These are phyloP conservation scores for Penicillium sp. DNA, from an alignment of 2,329 filamentous ascomycete genomes.

Conservation along the genomic window DNA sequence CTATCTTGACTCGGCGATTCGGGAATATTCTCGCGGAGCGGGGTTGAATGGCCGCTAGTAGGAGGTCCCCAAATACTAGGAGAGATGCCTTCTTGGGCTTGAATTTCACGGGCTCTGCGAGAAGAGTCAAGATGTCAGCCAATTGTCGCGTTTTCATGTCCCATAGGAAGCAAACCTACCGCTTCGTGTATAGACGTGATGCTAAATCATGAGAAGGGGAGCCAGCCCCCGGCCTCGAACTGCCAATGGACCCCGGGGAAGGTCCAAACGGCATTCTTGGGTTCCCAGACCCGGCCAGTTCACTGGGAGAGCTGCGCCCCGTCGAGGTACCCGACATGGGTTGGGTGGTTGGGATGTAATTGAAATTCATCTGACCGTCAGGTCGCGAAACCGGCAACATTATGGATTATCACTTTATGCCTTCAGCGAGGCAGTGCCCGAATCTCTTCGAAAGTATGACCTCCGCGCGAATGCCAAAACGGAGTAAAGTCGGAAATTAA, in stretches of 20 bases:
- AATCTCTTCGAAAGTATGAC: constrained; percentile 14
- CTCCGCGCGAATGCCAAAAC: constrained; percentile 11
- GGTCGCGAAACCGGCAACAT: constrained; percentile 82
- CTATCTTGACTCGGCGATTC: constrained; percentile 91
- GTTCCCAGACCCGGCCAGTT: constrained; percentile 63
- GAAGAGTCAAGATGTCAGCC: constrained; percentile 13
- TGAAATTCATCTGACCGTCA: constrained; percentile 78
- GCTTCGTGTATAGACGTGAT: constrained; percentile 81
- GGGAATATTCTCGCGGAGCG: constrained; percentile 93
- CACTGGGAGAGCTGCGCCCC: constrained; percentile 75
- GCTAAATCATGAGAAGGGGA: constrained; percentile 94
- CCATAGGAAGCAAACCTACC: constrained; percentile 60
- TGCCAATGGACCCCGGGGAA: constrained; percentile 55
- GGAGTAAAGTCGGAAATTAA: constrained; percentile 9
- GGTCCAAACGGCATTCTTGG: constrained; percentile 73
- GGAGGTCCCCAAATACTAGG: constrained; percentile 86
- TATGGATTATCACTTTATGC: constrained; percentile 68
- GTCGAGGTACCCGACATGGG: constrained; percentile 77
- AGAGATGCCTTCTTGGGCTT: constrained; percentile 89
- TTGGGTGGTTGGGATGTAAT: constrained; percentile 70
- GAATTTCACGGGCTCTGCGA: constrained; percentile 84
- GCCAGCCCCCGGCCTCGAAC: constrained; percentile 77
- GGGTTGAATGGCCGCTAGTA: constrained; percentile 93
- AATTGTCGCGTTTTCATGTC: not conserved
- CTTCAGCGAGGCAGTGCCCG: constrained; percentile 20